These are phyloP conservation scores for Suillus clintonianus DNA, from an alignment of 768 basidiomycete genomes.

Conservation along the genomic window DNA sequence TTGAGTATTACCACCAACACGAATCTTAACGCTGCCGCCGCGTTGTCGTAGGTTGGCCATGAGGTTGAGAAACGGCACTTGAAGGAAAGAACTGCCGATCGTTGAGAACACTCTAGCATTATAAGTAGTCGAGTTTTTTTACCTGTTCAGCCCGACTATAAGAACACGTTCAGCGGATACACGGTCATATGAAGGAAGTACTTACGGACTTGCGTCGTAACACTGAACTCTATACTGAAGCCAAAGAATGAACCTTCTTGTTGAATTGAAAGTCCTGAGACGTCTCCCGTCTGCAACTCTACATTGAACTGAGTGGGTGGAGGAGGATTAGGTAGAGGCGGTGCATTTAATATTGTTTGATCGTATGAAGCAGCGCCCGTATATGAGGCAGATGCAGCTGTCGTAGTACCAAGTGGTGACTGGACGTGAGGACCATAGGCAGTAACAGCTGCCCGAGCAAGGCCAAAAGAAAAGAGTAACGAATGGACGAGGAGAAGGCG, in stretches of 20 bases:
- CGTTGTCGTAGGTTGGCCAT: slow-evolving; percentile 71
- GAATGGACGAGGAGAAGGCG: slow-evolving; percentile 25
- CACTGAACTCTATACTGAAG: slow-evolving; percentile 77
- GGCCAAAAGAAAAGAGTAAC: slow-evolving; percentile 16
- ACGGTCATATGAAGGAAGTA: slow-evolving; percentile 15
- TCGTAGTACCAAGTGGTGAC: slow-evolving; percentile 26
- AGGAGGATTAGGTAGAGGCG: slow-evolving; percentile 47
- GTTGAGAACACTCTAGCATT: background rate
- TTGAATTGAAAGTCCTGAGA: slow-evolving; percentile 40
- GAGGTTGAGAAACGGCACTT: slow-evolving; percentile 76
- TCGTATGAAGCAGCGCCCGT: slow-evolving; percentile 56
- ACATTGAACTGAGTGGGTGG: slow-evolving; percentile 47
- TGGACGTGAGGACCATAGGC: slow-evolving; percentile 28
- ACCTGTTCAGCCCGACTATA: slow-evolving; percentile 22
- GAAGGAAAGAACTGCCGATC: slow-evolving; percentile 44
- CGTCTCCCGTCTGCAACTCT: slow-evolving; percentile 34
- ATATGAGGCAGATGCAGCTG: slow-evolving; percentile 42
- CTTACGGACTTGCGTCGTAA: slow-evolving; percentile 65
- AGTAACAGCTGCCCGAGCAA: slow-evolving; percentile 17
- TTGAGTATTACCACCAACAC: slow-evolving; percentile 82
- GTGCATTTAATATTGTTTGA: slow-evolving; percentile 48
- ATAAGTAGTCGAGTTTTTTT: background rate
- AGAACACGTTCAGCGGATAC: background rate
- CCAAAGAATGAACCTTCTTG: slow-evolving; percentile 65
- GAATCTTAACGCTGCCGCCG: slow-evolving; percentile 61